Conservation (phyloP, 495 filamentous ascomycete genomes). For the Amphirosellinia nigrospora region DNA sequence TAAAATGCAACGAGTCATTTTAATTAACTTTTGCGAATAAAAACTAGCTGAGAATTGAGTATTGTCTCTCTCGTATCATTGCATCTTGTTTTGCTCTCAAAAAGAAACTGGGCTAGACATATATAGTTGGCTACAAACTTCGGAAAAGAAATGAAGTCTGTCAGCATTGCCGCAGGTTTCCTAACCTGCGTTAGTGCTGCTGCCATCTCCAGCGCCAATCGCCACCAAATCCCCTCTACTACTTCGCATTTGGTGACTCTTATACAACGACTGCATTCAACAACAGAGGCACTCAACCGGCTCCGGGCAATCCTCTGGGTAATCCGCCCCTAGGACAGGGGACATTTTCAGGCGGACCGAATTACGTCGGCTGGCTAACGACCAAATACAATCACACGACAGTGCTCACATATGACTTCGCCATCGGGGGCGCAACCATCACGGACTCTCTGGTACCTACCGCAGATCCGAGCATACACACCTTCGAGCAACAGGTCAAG, state of each 20-base stretch:
- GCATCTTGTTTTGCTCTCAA: background rate
- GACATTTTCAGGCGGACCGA: constrained; percentile 1
- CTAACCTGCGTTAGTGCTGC: background rate
- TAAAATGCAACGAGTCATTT: background rate
- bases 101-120: no score
- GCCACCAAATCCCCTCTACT: background rate
- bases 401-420: constrained; percentile 1
- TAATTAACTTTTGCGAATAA: background rate
- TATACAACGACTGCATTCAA: background rate
- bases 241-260: background rate
- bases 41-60: background rate
- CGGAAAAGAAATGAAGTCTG: background rate
- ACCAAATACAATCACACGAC: constrained; percentile 2
- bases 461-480: background rate
- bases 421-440: background rate
- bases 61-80: background rate
- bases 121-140: no score
- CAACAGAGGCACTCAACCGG: background rate
- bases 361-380: background rate
- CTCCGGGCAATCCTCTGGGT: background rate
- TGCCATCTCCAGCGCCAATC: background rate
- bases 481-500: background rate
- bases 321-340: background rate
- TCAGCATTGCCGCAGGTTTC: background rate
- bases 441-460: background rate